These are phyloP conservation scores for Hibiscus trionum DNA, from an alignment of 345 rosid genomes.

Conservation along the genomic window DNA sequence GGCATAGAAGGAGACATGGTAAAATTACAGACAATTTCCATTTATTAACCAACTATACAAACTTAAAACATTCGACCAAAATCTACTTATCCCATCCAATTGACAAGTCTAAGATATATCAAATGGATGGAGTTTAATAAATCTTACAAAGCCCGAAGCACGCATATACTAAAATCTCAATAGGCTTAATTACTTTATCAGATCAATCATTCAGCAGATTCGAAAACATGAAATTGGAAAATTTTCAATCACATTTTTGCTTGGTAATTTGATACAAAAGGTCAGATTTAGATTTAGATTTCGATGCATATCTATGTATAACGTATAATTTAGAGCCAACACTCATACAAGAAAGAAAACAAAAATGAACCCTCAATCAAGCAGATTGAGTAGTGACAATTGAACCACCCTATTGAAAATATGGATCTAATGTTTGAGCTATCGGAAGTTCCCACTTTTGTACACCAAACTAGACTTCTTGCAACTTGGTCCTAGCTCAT, in stretches of 20 bases:
- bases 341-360: neutral
- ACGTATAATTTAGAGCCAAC: neutral
- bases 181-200: neutral
- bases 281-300: neutral
- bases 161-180: neutral
- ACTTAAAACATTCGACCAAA: no score
- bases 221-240: neutral
- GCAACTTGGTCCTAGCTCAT: neutral
- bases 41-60: no score
- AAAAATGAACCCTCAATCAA: slow-evolving; percentile 7
- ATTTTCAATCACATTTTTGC: no score
- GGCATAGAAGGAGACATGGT: no score
- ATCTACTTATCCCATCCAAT: no score
- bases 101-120: no score
- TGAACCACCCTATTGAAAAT: neutral
- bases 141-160: neutral
- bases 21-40: no score
- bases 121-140: neutral
- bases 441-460: slow-evolving; percentile 20
- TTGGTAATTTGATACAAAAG: neutral
- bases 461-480: slow-evolving; percentile 15
- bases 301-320: neutral
- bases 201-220: neutral
- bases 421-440: slow-evolving; percentile 1
- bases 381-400: neutral